A percentile compares a stretch with the other conserved stretches of the same genome.
These are phyloP conservation scores for Zizania palustris DNA, from an alignment of 202 grass and related monocot species.

Conservation along the genomic window DNA sequence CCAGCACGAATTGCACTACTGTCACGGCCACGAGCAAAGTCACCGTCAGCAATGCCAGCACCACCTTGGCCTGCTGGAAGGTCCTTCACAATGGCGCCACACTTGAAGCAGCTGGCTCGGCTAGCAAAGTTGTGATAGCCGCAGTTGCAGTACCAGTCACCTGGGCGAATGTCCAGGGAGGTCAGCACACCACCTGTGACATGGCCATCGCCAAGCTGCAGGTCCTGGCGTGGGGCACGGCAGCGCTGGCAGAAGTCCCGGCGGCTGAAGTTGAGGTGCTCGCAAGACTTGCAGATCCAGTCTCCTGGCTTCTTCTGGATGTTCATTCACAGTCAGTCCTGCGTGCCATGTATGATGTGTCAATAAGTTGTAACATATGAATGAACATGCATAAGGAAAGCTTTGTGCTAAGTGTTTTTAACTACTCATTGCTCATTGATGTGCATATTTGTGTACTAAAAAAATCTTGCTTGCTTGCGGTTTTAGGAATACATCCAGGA, in stretches of 20 bases:
- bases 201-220: slow-evolving; percentile 41
- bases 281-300: slow-evolving; percentile 86
- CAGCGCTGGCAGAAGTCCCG: slow-evolving; percentile 92
- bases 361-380: slow-evolving; percentile 4
- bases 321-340: slow-evolving; percentile 58
- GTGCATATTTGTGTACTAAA: slow-evolving; percentile 19
- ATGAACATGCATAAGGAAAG: slow-evolving; percentile 30
- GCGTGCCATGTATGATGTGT: slow-evolving; percentile 31
- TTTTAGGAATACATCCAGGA: slow-evolving; percentile 26
- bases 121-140: slow-evolving; percentile 94
- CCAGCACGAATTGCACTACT: slow-evolving; percentile 42
- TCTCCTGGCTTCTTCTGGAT: slow-evolving; percentile 88
- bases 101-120: slow-evolving; percentile 86
- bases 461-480: not conserved
- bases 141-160: slow-evolving; percentile 96
- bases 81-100: slow-evolving; percentile 60
- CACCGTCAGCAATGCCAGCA: slow-evolving; percentile 36
- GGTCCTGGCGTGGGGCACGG: slow-evolving; percentile 46
- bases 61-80: slow-evolving; percentile 48
- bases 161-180: slow-evolving; percentile 69
- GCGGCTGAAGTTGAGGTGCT: slow-evolving; percentile 89
- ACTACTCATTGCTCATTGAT: slow-evolving; percentile 13
- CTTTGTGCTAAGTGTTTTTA: not conserved
- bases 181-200: slow-evolving; percentile 47
- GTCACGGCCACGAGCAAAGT: slow-evolving; percentile 22